phyloP scores from a whole-genome alignment of 139 green algal genomes.

The Tetradesmus lagerheimii region DNA sequence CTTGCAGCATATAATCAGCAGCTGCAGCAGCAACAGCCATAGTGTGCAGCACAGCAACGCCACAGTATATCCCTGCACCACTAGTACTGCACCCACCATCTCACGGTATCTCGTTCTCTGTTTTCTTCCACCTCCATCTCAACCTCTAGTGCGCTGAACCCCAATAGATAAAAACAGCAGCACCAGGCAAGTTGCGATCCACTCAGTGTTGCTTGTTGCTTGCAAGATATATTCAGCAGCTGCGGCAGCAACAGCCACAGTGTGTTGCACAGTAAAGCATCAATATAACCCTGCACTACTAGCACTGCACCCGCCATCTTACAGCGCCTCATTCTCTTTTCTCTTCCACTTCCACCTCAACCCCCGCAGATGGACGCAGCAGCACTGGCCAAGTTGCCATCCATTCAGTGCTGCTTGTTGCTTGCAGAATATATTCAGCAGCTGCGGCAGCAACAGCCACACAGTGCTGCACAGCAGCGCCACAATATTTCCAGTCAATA shows the following conservation, averaged over 20 bases:
- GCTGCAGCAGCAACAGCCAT: slow-evolving; percentile 1
- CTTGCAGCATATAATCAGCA: slow-evolving; percentile 16
- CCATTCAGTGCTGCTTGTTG: slow-evolving; percentile 42
- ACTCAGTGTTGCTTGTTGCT: slow-evolving; percentile 28
- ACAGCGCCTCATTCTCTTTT: neutral
- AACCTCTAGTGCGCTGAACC: too few species aligned
- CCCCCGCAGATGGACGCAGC: slow-evolving; percentile 43
- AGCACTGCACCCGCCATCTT: neutral
- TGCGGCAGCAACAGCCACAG: slow-evolving; percentile 10
- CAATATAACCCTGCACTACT: too few species aligned
- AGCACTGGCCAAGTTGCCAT: slow-evolving; percentile 49
- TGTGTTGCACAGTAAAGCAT: too few species aligned
- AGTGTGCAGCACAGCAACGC: neutral
- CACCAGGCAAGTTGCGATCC: slow-evolving; percentile 46
- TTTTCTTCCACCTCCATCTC: too few species aligned
- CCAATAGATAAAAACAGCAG: slow-evolving; percentile 38
- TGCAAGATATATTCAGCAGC: too few species aligned
- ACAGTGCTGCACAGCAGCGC: too few species aligned
- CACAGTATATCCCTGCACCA: too few species aligned
- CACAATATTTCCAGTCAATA: too few species aligned
- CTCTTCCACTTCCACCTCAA: too few species aligned
- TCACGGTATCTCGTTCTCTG: too few species aligned
- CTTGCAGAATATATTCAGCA: too few species aligned
- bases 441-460: slow-evolving; percentile 8
- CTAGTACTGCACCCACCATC: too few species aligned